phyloP scores from a whole-genome alignment of 169 alveolate species.

The Cryptosporidium viatorum region DNA sequence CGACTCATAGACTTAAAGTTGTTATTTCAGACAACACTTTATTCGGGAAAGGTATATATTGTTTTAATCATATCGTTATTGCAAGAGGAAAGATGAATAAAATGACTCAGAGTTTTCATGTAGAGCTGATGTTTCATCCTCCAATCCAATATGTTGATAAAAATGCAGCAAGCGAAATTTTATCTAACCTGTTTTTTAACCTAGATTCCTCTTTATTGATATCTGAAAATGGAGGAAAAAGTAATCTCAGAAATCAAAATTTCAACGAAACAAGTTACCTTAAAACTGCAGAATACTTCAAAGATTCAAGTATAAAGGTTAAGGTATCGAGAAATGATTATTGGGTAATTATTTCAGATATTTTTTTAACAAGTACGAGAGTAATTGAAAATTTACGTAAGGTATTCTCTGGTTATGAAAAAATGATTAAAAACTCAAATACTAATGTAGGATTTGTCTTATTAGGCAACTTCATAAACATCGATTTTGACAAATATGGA shows the following conservation, averaged over 20 bases:
- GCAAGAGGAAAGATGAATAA: conserved; percentile 37
- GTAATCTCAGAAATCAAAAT: neutral
- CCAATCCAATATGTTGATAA: conserved; percentile 32
- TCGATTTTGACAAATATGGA: neutral
- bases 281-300: neutral
- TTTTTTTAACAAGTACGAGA: neutral
- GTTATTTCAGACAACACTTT: neutral
- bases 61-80: conserved; percentile 39
- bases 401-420: conserved; percentile 66
- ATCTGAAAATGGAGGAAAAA: neutral
- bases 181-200: neutral
- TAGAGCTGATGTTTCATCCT: conserved; percentile 56
- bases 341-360: conserved; percentile 66
- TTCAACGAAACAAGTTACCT: neutral
- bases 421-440: neutral
- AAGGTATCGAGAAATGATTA: conserved; percentile 4
- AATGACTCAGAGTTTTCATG: conserved; percentile 9
- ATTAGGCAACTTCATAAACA: conserved; percentile 29
- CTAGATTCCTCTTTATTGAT: neutral
- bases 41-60: conserved; percentile 63
- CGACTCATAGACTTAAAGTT: conserved; percentile 14
- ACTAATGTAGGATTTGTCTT: conserved; percentile 32
- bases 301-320: neutral
- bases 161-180: neutral
- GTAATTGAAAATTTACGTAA: conserved; percentile 11